Evolutionary conservation across 257 asterid species (phyloP), one percentile per base, ranked within the genome.

Genomic region (Ajuga chamaepitys): DNA sequence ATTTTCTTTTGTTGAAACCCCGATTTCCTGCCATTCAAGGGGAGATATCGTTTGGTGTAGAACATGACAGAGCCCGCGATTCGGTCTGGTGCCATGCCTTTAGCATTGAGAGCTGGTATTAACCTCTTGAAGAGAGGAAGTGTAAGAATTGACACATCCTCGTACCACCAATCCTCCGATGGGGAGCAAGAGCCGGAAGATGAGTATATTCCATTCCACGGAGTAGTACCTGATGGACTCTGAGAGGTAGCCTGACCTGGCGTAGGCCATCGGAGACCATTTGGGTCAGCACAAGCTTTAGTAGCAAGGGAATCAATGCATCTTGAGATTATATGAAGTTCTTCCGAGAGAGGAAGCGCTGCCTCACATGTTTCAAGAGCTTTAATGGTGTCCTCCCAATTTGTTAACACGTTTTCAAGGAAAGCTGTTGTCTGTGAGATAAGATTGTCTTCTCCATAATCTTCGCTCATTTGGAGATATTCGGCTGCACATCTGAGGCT

Each of bases 401-500:
- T 68, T 3, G 47, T 47, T n/a, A 83, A 61, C n/a, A 81, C 75
- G 53, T 74, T 68, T 1, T 70, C 62, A 1, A 84, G 82, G 65
- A 78, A 79, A 14, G n/a, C 6, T 11, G 68, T 80, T 0, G 83
- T 70, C 32, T 71, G 80, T 38, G 75, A 32, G 63, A 81, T 63
- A 48, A 84, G 83, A 74, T 84, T 84, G 22, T 78, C 84, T 35
- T 82, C 83, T 64, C 82, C 86, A 10, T 34, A 76, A 18, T 77
- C 79, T 54, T 78, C 85, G 0, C 54, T 71, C 88, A 85, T 85
- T 53, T 79, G 77, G 28, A 84, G 85, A 46, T 76, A 75, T 51
- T 84, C 85, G 0, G 87, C 75, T 1, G 85, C 85, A 58, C 90
- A 84, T 41, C 81, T 67, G 26, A 84, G 82, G 44, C 67, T 7